These are phyloP conservation scores for Penicillium simplicissimum DNA, from an alignment of 495 filamentous ascomycete species.

Conservation along the genomic window DNA sequence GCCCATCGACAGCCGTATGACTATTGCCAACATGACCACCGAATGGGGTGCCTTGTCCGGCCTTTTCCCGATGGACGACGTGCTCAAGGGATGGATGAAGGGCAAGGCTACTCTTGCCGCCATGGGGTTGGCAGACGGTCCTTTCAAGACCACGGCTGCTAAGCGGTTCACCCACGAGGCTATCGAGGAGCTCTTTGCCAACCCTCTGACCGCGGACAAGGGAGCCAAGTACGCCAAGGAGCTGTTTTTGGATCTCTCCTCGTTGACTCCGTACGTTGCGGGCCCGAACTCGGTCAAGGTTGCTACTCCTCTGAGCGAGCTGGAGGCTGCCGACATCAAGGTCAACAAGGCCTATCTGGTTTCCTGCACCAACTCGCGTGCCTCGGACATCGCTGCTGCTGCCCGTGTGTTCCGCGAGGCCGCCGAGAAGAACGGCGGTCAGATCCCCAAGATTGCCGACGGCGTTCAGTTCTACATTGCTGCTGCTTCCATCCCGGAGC, in stretches of 20 bases:
- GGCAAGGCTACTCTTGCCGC: conserved; percentile 72
- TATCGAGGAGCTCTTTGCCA: conserved; percentile 70
- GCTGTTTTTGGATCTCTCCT: conserved; percentile 75
- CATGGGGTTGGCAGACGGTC: conserved; percentile 47
- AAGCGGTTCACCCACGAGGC: conserved; percentile 65
- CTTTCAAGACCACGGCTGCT: conserved; percentile 38
- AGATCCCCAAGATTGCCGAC: conserved; percentile 70
- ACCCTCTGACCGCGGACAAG: conserved; percentile 68
- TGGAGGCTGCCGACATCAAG: conserved; percentile 69
- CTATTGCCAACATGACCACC: conserved; percentile 93
- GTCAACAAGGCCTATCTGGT: conserved; percentile 88
- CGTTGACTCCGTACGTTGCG: conserved; percentile 81
- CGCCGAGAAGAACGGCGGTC: conserved; percentile 53
- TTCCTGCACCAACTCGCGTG: conserved; percentile 86
- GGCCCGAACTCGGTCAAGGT: conserved; percentile 91
- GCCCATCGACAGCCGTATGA: conserved; percentile 73
- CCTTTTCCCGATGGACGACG: conserved; percentile 79
- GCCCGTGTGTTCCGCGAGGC: conserved; percentile 86
- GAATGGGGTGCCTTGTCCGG: conserved; percentile 89
- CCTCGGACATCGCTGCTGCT: conserved; percentile 79
- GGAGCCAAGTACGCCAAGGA: conserved; percentile 82
- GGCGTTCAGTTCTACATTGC: conserved; percentile 90
- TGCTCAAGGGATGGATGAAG: conserved; percentile 73
- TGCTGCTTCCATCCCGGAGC: conserved; percentile 81
- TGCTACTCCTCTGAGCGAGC: conserved; percentile 73